Evolutionary conservation across 2,329 filamentous ascomycete species (phyloP).

Genomic region (Atkinsonella texensis): DNA sequence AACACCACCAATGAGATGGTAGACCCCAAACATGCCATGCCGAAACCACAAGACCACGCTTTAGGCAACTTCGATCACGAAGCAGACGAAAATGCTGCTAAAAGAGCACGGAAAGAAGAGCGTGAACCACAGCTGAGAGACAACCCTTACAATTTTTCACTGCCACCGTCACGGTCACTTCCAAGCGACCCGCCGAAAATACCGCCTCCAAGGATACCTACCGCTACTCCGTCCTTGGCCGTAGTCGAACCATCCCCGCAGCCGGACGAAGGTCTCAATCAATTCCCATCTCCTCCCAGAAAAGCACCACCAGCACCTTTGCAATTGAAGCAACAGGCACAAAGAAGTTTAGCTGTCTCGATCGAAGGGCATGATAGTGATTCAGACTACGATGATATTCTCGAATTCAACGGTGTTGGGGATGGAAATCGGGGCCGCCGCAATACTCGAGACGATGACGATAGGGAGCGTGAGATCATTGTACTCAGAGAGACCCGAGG

Average conservation of each 20-base stretch:
- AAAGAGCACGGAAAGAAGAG: conserved; percentile 33
- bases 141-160: conserved; percentile 35
- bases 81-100: conserved; percentile 35
- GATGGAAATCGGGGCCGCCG: conserved; percentile 58
- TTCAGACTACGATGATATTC: conserved; percentile 71
- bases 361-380: conserved; percentile 55
- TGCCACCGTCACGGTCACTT: conserved; percentile 46
- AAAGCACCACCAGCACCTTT: conserved; percentile 81
- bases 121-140: conserved; percentile 30
- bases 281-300: conserved; percentile 52
- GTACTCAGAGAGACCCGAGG: conserved; percentile 55
- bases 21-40: conserved; percentile 47
- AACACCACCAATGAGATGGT: conserved; percentile 39
- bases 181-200: conserved; percentile 38
- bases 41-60: conserved; percentile 47
- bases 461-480: conserved; percentile 61
- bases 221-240: conserved; percentile 25
- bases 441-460: conserved; percentile 80
- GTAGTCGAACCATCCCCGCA: conserved; percentile 32
- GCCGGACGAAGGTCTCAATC: conserved; percentile 31
- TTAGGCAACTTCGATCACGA: conserved; percentile 44
- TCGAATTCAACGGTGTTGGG: conserved; percentile 55
- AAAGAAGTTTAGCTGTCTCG: conserved; percentile 11
- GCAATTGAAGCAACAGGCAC: conserved; percentile 39
- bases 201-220: conserved; percentile 40